Base-by-base conservation (phyloP, 768 basidiomycete species). In the Pleurotus salmoneostramineus region DNA sequence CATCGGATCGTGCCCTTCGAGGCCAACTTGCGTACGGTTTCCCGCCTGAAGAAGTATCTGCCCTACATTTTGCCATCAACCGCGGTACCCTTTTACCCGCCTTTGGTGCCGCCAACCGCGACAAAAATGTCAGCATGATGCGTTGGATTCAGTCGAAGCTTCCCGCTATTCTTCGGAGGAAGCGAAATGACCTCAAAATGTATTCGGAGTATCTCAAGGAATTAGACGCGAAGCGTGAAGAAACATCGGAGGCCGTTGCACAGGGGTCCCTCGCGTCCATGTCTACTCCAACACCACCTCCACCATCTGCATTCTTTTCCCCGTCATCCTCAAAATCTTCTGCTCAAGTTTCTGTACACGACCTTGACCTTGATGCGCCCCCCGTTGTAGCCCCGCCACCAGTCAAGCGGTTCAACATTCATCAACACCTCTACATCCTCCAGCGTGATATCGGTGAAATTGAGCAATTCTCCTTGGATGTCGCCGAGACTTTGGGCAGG, bases 41-140 rank as follows among this genome's bases (percentile, higher is more conserved):
- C 17, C 72, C 72, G 12, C 62, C 75, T 3, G 61, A 68, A 17
- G 64, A 74, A 37, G 70, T 84, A 17, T 65, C 66, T 5, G 69
- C 85, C 1, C 88, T 85, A 4, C 77, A 68, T 50, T 73, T 91
- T 33, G 66, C 80, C 2, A 68, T 89, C 43, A 88, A 82, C 60
- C 76, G 81, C 21, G 73, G 66, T 21, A 83, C 82, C 60, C 68
- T 91, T 11, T 66, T 88, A 5, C 73, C 88, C 3, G 79, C 84
- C 3, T 74, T 84, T 43, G 84, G 84, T 4, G 66, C 79, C 40
- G 79, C 81, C 35, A 89, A 88, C 62, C 76, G 81, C 45, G 69
- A 79, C 59, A 88, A 84, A 68, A 76, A 85, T 44, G 58, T 82
- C n/a, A 72, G 74, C 37, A 66, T 90, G 54, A 76, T 89, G 74